These are phyloP conservation scores for Scleromitrula shiraiana DNA, from an alignment of 2,329 filamentous ascomycete genomes.

Conservation along the genomic window DNA sequence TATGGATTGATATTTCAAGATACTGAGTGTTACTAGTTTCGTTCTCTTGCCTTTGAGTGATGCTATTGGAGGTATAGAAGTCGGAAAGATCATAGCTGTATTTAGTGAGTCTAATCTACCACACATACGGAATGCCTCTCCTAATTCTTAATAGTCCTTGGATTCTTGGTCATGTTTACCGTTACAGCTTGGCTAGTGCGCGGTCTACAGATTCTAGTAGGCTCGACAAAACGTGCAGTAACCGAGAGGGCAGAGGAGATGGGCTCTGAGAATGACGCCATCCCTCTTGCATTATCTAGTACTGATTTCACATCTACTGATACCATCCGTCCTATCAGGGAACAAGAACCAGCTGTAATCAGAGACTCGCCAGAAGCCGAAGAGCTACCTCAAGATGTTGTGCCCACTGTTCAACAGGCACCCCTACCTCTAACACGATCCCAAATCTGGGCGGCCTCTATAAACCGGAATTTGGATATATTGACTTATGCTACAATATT, in stretches of 20 bases:
- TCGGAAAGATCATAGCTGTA: slow-evolving; percentile 50
- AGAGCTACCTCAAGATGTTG: neutral
- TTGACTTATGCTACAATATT: slow-evolving; percentile 39
- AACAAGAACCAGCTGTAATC: slow-evolving; percentile 26
- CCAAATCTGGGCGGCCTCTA: slow-evolving; percentile 41
- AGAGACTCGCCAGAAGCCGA: slow-evolving; percentile 19
- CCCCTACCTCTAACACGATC: slow-evolving; percentile 38
- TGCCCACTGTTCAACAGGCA: slow-evolving; percentile 27
- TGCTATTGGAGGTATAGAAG: slow-evolving; percentile 43
- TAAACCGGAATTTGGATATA: slow-evolving; percentile 40
- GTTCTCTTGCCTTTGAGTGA: slow-evolving; percentile 50
- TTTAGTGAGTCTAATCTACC: slow-evolving; percentile 38
- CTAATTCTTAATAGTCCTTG: slow-evolving; percentile 37
- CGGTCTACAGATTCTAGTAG: slow-evolving; percentile 42
- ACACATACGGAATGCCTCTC: neutral
- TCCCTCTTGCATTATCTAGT: slow-evolving; percentile 35
- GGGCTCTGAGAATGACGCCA: slow-evolving; percentile 37
- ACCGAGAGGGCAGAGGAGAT: slow-evolving; percentile 46
- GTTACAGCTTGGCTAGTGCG: slow-evolving; percentile 47
- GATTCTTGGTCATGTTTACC: slow-evolving; percentile 45
- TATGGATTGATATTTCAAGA: neutral
- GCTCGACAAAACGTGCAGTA: slow-evolving; percentile 44
- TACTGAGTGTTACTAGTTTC: slow-evolving; percentile 32
- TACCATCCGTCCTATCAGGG: slow-evolving; percentile 18
- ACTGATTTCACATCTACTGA: slow-evolving; percentile 14